Evolutionary conservation across 2,329 filamentous ascomycete species (phyloP), one percentile per base, ranked within the genome.

Genomic region (Ascochyta rabiei): DNA sequence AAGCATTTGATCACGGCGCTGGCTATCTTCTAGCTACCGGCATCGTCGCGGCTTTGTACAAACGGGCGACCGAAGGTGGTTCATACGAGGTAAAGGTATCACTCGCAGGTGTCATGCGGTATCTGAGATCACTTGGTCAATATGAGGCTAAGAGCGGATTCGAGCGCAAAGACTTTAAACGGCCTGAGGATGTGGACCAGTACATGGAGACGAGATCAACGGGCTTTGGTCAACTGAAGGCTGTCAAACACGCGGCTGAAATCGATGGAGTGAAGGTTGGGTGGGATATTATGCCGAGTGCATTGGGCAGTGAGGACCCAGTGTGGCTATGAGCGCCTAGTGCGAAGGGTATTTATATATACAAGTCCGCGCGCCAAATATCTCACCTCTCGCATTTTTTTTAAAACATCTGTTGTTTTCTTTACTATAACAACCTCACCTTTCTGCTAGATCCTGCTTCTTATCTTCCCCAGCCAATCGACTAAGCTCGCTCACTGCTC

Each of bases 11-110:
- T 62, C 82, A 86, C 56, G 81, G 77, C 0, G 76, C 76, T 0
- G 84, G 84, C 0, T 86, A 83, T 48, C 73, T 86, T 18, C 75
- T 86, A 0, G 82, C 83, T 0, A 72, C 81, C 0, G 83, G 84
- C 0, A 76, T 86, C 2, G 70, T 76, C 21, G 79, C 82, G 0
- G 82, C 83, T 0, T 38, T 86, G 4, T 81, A 83, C 54, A 77
- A 76, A 44, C 75, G 79, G 13, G 76, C 76, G 0, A 70, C 59
- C 0, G 72, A 77, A 16, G 81, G 81, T 1, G 80, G 81, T 0
- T 75, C 78, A 0, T 86, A 81, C 67, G 66, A 77, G n/a, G 79
- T 86, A 0, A 74, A 82, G 24, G 82, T 85, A 0, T 84, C 81
- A 7, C 73, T 86, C 2, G 83, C 82, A 0, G 83, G 80, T 0